Evolutionary conservation across 306 rosid species (phyloP), one percentile per base, ranked within the genome.

Genomic region (Acacia crassicarpa): DNA sequence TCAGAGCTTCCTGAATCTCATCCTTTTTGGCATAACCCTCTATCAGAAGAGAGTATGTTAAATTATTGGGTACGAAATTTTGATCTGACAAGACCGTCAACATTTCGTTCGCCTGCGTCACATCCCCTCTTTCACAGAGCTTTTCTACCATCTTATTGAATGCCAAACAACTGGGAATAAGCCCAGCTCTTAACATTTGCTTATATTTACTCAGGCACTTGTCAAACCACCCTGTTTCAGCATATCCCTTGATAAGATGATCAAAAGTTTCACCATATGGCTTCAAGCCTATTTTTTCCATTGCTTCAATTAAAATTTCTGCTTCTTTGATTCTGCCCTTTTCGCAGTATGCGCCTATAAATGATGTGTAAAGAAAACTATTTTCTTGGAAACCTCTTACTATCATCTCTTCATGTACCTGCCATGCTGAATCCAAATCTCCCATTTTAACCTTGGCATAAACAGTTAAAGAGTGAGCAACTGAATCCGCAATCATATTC

Each of bases 391-490:
- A 89, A 35, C 98, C 97, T 87, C 94, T 88, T 13, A 63, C 79
- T 67, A 85, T 80, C 97, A 91, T 93, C 78, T 94, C 97, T 46
- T 83, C 85, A 71, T 79, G 89, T 20, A 87, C 74, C 83, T 78
- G 83, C 84, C 73, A 63, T 65, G 92, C 91, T 1, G 85, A 88
- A 63, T 53, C 83, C 67, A 87, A 63, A 75, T 83, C 65, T 74
- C 92, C 93, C 19, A 79, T 79, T 83, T 75, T 85, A 20, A 93
- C 76, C 65, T 83, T 89, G 35, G 88, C 90, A 70, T 77, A 82
- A n/a, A 94, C 82, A 81, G 82, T 85, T 79, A 94, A 67, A 30
- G 97, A 89, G 82, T 75, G 91, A 72, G 89, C 97, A 82, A 90
- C 89, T 2, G 81, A 65, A 63, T 90, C 97, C 41, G 86, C 61